These are phyloP conservation scores for Kernera saxatilis DNA, from an alignment of 345 rosid genomes.

Conservation along the genomic window DNA sequence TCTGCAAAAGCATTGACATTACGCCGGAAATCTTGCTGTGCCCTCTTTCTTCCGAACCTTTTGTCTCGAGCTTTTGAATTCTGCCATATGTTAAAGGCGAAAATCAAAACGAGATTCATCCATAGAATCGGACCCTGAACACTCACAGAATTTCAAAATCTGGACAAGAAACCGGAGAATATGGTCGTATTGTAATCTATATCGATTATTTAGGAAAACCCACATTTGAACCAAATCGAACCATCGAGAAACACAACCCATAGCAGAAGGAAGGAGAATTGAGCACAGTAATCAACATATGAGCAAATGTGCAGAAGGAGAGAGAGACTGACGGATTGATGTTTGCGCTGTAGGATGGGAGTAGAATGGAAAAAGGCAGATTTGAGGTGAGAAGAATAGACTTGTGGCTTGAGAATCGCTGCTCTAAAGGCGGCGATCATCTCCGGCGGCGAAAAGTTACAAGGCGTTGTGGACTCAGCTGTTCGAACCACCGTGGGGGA, in stretches of 20 bases:
- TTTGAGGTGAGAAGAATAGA: slow-evolving; percentile 3
- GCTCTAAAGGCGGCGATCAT: slow-evolving; percentile 42
- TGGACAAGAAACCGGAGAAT: background rate
- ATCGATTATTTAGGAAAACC: no score
- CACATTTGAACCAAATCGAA: no score
- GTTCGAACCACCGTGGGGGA: background rate
- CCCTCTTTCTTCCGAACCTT: slow-evolving; percentile 38
- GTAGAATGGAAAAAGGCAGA: slow-evolving; percentile 52
- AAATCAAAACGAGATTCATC: background rate
- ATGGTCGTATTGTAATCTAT: background rate
- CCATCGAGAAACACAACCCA: no score
- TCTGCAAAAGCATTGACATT: slow-evolving; percentile 44
- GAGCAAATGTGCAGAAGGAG: background rate
- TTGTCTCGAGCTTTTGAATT: slow-evolving; percentile 17
- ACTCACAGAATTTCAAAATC: no score
- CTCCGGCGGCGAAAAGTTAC: background rate
- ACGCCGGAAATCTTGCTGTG: slow-evolving; percentile 37
- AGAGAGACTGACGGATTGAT: slow-evolving; percentile 37
- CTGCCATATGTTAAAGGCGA: background rate
- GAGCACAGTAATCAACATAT: background rate
- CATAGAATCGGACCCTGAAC: no score
- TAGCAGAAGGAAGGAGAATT: no score
- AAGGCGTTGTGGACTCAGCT: background rate
- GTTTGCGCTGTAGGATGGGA: slow-evolving; percentile 50
- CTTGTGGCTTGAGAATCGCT: slow-evolving; percentile 35